Conservation (phyloP, 1,284 basidiomycete species). For the Marasmius fiardii region DNA sequence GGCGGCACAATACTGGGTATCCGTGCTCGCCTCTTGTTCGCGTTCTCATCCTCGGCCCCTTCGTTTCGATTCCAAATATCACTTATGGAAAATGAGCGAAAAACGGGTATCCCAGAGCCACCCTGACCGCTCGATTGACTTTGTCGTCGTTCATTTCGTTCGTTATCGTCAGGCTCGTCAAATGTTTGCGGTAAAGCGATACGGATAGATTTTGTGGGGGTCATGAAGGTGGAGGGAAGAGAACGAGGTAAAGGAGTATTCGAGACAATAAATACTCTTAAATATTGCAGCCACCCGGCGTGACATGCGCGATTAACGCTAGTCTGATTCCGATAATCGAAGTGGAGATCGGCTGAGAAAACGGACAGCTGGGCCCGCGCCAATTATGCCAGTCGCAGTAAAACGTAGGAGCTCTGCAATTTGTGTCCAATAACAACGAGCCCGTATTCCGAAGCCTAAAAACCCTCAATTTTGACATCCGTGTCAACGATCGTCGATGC, state of each 20-base stretch:
- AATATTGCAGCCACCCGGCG: neutral
- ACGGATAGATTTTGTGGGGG: neutral
- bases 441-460: no score
- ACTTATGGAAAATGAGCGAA: neutral
- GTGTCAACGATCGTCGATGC: no score
- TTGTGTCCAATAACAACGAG: no score
- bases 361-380: neutral
- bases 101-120: neutral
- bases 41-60: neutral
- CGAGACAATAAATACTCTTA: neutral
- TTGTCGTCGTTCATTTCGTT: neutral
- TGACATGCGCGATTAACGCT: neutral
- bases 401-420: neutral
- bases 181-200: neutral
- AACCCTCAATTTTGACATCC: no score
- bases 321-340: no score
- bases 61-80: slow-evolving; percentile 3
- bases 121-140: neutral
- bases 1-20: slow-evolving; percentile 71
- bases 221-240: neutral
- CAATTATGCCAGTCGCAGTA: neutral
- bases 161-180: neutral
- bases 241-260: neutral
- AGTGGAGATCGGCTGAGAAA: neutral
- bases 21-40: slow-evolving; percentile 40